Evolutionary conservation across 768 basidiomycete species (phyloP).

Genomic region (Russula griseocarnosa): DNA sequence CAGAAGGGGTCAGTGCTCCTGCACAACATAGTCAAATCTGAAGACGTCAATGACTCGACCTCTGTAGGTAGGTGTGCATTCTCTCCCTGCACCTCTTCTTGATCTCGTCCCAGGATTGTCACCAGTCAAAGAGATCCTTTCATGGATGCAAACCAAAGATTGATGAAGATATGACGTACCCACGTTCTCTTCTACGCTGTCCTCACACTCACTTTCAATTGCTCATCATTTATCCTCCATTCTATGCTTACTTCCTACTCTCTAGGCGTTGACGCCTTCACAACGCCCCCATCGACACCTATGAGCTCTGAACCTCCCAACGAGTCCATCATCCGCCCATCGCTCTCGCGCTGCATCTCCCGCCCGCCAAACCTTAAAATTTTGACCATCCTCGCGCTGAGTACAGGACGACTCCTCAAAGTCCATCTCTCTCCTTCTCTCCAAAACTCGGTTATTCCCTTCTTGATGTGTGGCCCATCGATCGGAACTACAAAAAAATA

Average conservation of each 20-base stretch:
- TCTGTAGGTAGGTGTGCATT: conserved; percentile 60
- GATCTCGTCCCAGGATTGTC: neutral
- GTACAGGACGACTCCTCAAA: conserved; percentile 82
- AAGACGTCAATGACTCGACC: conserved; percentile 86
- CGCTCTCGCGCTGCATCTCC: conserved; percentile 39
- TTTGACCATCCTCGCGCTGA: conserved; percentile 83
- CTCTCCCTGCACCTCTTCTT: too few species aligned
- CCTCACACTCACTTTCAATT: neutral
- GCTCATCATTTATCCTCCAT: too few species aligned
- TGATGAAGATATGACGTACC: conserved; percentile 55
- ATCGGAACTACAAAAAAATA: conserved; percentile 95
- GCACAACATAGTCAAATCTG: conserved; percentile 84
- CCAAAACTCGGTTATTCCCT: neutral
- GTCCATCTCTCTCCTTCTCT: conserved; percentile 36
- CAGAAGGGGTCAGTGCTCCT: conserved; percentile 53
- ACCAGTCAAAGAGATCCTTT: conserved; percentile 82
- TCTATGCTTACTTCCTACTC: conserved; percentile 19
- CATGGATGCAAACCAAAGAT: conserved; percentile 51
- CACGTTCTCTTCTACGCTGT: conserved; percentile 61
- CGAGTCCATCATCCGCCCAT: conserved; percentile 35
- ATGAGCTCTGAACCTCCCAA: conserved; percentile 26
- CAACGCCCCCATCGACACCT: conserved; percentile 45
- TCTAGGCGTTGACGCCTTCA: conserved; percentile 41
- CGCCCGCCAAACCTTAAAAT: conserved; percentile 56
- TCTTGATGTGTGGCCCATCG: conserved; percentile 31